phyloP scores from a whole-genome alignment of 192 early-diverging fungal species.

The Entomortierella lignicola region DNA sequence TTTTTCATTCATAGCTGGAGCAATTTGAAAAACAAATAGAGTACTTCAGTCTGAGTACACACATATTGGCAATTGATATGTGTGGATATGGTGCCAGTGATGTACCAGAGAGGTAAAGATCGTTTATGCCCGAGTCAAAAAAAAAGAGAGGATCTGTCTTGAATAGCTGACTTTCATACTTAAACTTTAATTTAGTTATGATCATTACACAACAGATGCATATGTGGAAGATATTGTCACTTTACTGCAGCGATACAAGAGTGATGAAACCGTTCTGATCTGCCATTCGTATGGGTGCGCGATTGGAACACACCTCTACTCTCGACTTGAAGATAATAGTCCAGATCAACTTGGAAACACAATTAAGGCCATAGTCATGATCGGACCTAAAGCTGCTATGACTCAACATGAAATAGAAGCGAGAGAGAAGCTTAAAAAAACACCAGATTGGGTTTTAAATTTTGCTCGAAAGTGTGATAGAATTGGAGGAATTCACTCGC shows the following conservation, averaged over 20 bases:
- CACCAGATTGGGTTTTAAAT: constrained; percentile 63
- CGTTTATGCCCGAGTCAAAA: too few species aligned
- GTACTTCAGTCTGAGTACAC: constrained; percentile 61
- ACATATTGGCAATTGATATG: constrained; percentile 66
- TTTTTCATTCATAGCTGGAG: constrained; percentile 47
- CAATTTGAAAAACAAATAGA: constrained; percentile 69
- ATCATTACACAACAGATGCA: constrained; percentile 59
- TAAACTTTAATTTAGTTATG: too few species aligned
- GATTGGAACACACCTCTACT: constrained; percentile 59
- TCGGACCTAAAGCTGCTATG: constrained; percentile 61
- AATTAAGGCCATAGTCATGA: constrained; percentile 63
- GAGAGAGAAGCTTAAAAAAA: constrained; percentile 37
- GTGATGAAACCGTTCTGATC: constrained; percentile 61
- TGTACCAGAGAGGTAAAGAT: constrained; percentile 56
- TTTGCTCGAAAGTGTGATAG: constrained; percentile 57
- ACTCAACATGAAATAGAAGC: constrained; percentile 47
- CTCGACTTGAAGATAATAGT: constrained; percentile 2
- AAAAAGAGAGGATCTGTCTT: too few species aligned
- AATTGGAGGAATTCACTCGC: constrained; percentile 58
- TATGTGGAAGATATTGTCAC: constrained; percentile 58
- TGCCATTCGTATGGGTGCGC: constrained; percentile 69
- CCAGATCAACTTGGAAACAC: constrained; percentile 13
- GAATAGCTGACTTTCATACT: too few species aligned
- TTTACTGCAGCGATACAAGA: constrained; percentile 59
- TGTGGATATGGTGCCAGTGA: constrained; percentile 69